These are phyloP conservation scores for Russula sp. DNA, from an alignment of 768 basidiomycete genomes.

Conservation along the genomic window DNA sequence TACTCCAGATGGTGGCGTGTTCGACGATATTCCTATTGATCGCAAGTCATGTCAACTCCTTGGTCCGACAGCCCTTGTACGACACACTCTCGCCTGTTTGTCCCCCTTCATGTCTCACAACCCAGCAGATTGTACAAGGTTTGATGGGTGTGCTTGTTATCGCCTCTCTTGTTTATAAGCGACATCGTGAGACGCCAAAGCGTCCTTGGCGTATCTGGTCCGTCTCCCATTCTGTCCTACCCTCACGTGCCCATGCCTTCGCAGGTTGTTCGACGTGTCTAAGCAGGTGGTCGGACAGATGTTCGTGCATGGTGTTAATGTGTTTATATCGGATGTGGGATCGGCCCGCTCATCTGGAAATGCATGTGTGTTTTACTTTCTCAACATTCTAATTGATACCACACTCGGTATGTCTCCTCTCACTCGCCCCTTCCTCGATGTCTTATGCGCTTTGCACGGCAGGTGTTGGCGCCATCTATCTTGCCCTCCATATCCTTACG, in stretches of 20 bases:
- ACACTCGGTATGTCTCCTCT: conserved; percentile 61
- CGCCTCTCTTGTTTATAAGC: conserved; percentile 77
- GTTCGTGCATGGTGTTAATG: conserved; percentile 74
- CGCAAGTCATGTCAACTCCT: conserved; percentile 40
- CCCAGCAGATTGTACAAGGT: conserved; percentile 63
- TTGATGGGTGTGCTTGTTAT: conserved; percentile 92
- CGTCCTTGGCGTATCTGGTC: conserved; percentile 93
- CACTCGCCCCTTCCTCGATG: background rate
- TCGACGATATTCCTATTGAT: conserved; percentile 38
- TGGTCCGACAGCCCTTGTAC: conserved; percentile 43
- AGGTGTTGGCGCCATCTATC: conserved; percentile 84
- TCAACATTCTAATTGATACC: conserved; percentile 89
- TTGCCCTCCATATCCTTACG: conserved; percentile 59
- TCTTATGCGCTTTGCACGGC: conserved; percentile 3
- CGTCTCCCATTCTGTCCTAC: conserved; percentile 24
- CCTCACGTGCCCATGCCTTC: background rate
- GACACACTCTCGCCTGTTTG: conserved; percentile 17
- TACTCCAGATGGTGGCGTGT: conserved; percentile 17
- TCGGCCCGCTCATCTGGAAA: conserved; percentile 68
- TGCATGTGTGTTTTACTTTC: conserved; percentile 88
- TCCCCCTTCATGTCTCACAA: conserved; percentile 5
- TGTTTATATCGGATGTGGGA: conserved; percentile 71
- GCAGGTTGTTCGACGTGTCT: conserved; percentile 88
- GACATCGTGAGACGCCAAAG: conserved; percentile 78
- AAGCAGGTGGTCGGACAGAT: conserved; percentile 87